Base-by-base conservation (phyloP, 2,329 filamentous ascomycete species). In the Colletotrichum paranaense region DNA sequence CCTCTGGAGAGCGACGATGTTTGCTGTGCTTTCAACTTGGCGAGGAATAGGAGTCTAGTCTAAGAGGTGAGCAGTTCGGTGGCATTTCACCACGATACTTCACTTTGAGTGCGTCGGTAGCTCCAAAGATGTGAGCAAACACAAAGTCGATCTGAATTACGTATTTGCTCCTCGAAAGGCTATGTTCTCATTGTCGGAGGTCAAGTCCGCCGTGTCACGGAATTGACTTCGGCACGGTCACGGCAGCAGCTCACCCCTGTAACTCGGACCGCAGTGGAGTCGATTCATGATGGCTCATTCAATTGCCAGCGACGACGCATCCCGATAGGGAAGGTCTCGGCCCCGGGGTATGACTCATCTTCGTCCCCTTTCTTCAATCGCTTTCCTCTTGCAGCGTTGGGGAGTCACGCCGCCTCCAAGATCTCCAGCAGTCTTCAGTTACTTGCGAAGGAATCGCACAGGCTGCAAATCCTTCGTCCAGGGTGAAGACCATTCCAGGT, bases 201-300 rank as follows among this genome's bases (percentile, higher is more conserved):
- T 28, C 26, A 28, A 57, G 28, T 19, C 66, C 42, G 38, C 0
- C 38, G 4, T 19, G 38, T 42, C 38, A 42, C 3, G 30, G 53
- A 60, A 60, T 28, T 49, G 28, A 64, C 30, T 72, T 60, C 42
- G 59, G 69, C 52, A 24, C 53, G 19, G 42, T 8, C 7, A 22
- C 35, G 53, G 38, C 38, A 19, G 46, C 59, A 26, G n/a, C 4
- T 1, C 5, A 16, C 71, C 70, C 67, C 56, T 70, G 70, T 38
- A 59, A 42, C 26, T 5, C 53, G 32, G 66, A 57, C 35, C 62
- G 67, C 22, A 19, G 56, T 38, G 35, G 57, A 46, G 70, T 46
- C 60, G 53, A 46, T 56, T 65, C 26, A 65, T 62, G 62, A 70
- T 66, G 62, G 67, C 67, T 66, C 67, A 71, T 71, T 69, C 71